A percentile compares a stretch with the other conserved stretches of the same genome.
Evolutionary conservation across 495 filamentous ascomycete genomes (phyloP).

Genomic region (Neohortaea acidophila): DNA sequence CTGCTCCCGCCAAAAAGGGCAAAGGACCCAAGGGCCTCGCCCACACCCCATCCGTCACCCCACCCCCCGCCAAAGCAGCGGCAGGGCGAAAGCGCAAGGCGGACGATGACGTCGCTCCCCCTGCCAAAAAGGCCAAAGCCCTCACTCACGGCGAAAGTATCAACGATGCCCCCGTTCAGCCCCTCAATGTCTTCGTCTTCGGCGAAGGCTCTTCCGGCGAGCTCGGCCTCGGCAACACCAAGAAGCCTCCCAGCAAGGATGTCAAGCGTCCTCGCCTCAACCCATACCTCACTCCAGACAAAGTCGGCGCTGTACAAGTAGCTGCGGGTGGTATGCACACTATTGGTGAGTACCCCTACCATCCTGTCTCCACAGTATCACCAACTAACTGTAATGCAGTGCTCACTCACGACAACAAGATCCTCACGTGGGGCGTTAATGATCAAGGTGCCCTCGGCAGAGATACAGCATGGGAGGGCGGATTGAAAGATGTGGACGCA

Average conservation of each 20-base stretch:
- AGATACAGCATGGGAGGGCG: conserved; percentile 41
- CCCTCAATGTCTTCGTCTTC: conserved; percentile 52
- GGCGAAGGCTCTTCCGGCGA: conserved; percentile 55
- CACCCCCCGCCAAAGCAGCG: background rate
- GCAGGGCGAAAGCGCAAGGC: conserved; percentile 9
- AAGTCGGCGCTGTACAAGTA: conserved; percentile 47
- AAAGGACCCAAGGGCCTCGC: conserved; percentile 1
- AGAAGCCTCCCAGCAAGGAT: conserved; percentile 44
- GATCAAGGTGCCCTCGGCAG: conserved; percentile 52
- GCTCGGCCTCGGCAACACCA: conserved; percentile 47
- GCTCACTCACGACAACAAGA: conserved; percentile 47
- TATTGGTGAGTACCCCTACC: no score
- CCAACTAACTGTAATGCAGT: no score
- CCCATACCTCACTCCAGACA: conserved; percentile 37
- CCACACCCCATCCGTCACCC: background rate
- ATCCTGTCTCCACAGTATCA: no score
- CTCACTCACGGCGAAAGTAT: conserved; percentile 22
- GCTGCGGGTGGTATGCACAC: conserved; percentile 54
- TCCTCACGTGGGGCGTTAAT: conserved; percentile 61
- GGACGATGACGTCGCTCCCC: conserved; percentile 2
- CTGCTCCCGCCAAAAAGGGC: background rate
- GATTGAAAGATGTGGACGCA: conserved; percentile 45
- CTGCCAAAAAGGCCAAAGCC: conserved; percentile 17
- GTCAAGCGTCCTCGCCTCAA: conserved; percentile 58
- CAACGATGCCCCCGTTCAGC: conserved; percentile 27